These are phyloP conservation scores for Pinus albicaulis DNA, from an alignment of 75 land plant genomes.

Conservation along the genomic window DNA sequence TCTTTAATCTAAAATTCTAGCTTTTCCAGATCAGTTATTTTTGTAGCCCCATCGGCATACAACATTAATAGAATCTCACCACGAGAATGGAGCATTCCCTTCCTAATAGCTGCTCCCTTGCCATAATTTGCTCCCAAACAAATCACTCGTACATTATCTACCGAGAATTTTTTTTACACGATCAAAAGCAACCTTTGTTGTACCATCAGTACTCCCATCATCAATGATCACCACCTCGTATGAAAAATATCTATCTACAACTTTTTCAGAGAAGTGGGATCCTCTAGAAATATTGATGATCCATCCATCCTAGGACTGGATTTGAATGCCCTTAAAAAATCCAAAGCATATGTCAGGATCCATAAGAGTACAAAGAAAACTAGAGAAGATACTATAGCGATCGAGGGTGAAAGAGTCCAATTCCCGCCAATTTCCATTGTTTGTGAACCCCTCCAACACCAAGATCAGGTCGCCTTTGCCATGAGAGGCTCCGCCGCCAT, in stretches of 20 bases:
- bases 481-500: too few relatives aligned
- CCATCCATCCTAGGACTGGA: constrained; percentile 2
- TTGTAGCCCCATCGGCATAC: constrained; percentile 99
- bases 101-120: constrained; percentile 95
- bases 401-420: too few relatives aligned
- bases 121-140: constrained; percentile 89
- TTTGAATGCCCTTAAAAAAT: neutral
- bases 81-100: constrained; percentile 96
- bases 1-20: constrained; percentile 76
- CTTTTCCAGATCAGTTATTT: constrained; percentile 82
- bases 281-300: too few relatives aligned
- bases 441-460: too few relatives aligned
- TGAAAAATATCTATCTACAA: too few relatives aligned
- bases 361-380: neutral
- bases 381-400: too few relatives aligned
- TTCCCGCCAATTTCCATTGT: too few relatives aligned
- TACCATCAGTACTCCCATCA: constrained; percentile 96
- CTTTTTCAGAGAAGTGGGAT: too few relatives aligned
- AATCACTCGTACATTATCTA: constrained; percentile 86
- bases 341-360: neutral
- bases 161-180: constrained; percentile 60
- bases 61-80: constrained; percentile 95
- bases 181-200: constrained; percentile 85
- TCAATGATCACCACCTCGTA: constrained; percentile 96
- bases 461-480: too few relatives aligned